These are phyloP conservation scores for Cryptococcus sp. DNA, from an alignment of 1,284 basidiomycete species.

Conservation along the genomic window DNA sequence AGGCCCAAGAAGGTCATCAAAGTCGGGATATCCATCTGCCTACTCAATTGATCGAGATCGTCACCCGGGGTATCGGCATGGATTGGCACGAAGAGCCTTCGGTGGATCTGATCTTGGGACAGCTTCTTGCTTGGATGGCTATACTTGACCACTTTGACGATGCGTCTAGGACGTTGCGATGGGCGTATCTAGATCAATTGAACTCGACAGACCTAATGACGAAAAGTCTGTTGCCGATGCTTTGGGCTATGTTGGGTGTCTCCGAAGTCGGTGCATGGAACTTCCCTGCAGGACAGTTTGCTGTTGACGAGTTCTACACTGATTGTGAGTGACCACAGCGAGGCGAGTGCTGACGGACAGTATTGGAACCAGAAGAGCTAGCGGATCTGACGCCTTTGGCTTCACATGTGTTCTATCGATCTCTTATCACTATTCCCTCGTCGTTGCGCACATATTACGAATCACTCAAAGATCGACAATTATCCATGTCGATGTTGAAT, in stretches of 20 bases:
- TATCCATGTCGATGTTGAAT: constrained; percentile 66
- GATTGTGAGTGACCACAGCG: constrained; percentile 56
- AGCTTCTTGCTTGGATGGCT: constrained; percentile 86
- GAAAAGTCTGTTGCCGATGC: constrained; percentile 64
- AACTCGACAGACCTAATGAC: constrained; percentile 64
- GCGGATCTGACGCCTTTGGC: constrained; percentile 62
- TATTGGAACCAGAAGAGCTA: constrained; percentile 58
- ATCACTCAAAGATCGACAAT: constrained; percentile 81
- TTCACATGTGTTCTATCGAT: constrained; percentile 82
- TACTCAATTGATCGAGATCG: constrained; percentile 60
- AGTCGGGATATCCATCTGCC: constrained; percentile 57
- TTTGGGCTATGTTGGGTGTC: constrained; percentile 63
- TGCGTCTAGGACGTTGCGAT: constrained; percentile 52
- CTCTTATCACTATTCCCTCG: constrained; percentile 73
- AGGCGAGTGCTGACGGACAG: constrained; percentile 33
- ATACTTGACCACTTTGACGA: constrained; percentile 80
- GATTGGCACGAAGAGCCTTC: constrained; percentile 47
- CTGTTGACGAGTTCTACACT: constrained; percentile 79
- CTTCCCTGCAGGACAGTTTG: constrained; percentile 61
- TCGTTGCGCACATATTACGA: constrained; percentile 80
- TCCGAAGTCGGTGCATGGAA: constrained; percentile 46
- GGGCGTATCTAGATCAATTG: constrained; percentile 76
- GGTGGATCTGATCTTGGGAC: constrained; percentile 31
- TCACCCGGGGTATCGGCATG: constrained; percentile 53
- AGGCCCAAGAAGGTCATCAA: constrained; percentile 29